phyloP scores from a whole-genome alignment of 345 rosid genomes.

The Acer saccharum region DNA sequence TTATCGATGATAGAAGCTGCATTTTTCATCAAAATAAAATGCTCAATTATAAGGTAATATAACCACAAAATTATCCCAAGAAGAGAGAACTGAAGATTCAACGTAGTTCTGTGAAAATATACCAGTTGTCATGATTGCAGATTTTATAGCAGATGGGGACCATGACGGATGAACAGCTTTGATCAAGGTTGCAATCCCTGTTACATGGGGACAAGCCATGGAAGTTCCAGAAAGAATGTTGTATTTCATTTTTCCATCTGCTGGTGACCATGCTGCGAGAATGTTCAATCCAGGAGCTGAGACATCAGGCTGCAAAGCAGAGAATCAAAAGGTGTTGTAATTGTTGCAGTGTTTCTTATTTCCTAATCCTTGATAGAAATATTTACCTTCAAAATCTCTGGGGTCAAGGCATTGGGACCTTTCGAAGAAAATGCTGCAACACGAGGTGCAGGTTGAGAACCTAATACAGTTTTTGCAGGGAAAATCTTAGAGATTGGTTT shows the following conservation, averaged over 20 bases:
- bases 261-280: constrained; percentile 67
- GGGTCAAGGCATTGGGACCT: constrained; percentile 59
- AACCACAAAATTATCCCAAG: not conserved
- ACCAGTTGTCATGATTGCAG: constrained; percentile 83
- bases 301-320: constrained; percentile 51
- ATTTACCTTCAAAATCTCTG: constrained; percentile 55
- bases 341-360: not conserved
- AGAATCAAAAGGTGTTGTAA: constrained; percentile 4
- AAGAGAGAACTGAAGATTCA: not conserved
- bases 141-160: constrained; percentile 65
- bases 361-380: not conserved
- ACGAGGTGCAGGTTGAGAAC: constrained; percentile 49
- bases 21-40: constrained; percentile 22
- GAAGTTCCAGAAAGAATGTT: constrained; percentile 72
- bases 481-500: constrained; percentile 42
- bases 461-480: constrained; percentile 48
- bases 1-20: constrained; percentile 49
- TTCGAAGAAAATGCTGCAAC: constrained; percentile 53
- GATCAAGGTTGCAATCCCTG: constrained; percentile 64
- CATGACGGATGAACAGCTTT: constrained; percentile 54
- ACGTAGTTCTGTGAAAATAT: too few relatives aligned
- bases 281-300: constrained; percentile 62
- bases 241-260: constrained; percentile 38
- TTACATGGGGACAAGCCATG: constrained; percentile 71
- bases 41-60: constrained; percentile 11